Conservation (phyloP, 352 stramenopile genomes). For the Phytophthora agathidicida region DNA sequence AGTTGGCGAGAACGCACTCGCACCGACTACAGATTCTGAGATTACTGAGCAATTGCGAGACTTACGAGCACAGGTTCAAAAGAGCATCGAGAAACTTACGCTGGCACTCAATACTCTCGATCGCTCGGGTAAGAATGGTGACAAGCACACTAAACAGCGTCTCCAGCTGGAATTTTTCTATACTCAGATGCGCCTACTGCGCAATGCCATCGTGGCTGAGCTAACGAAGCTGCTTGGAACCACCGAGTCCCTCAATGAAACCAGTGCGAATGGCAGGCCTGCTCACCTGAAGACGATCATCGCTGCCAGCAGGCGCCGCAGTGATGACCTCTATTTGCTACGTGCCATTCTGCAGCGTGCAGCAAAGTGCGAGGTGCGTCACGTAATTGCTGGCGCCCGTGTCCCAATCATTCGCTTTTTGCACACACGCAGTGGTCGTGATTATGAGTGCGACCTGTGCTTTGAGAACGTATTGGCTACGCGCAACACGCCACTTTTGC, state of each 20-base stretch:
- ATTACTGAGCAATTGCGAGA: constrained; percentile 41
- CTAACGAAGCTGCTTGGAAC: constrained; percentile 20
- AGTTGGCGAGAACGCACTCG: constrained; percentile 10
- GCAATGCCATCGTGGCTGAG: constrained; percentile 37
- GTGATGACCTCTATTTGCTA: constrained; percentile 59
- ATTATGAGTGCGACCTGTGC: constrained; percentile 82
- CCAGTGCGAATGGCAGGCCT: constrained; percentile 16
- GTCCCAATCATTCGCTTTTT: constrained; percentile 86
- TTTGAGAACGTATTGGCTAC: constrained; percentile 85
- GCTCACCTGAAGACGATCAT: constrained; percentile 44
- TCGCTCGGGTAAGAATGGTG: constrained; percentile 32
- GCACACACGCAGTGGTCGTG: constrained; percentile 44
- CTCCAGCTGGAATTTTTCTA: constrained; percentile 54
- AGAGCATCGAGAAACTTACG: constrained; percentile 57
- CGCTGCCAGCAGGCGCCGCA: constrained; percentile 41
- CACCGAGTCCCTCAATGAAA: constrained; percentile 5
- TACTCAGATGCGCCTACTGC: constrained; percentile 40
- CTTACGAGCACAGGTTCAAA: constrained; percentile 48
- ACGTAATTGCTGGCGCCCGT: constrained; percentile 74
- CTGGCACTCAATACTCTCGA: constrained; percentile 41
- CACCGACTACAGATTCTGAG: constrained; percentile 9
- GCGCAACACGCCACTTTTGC: constrained; percentile 83
- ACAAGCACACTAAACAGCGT: constrained; percentile 39
- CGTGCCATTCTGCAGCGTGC: constrained; percentile 49
- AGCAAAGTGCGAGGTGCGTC: constrained; percentile 56